Base-by-base conservation (phyloP, 2,329 filamentous ascomycete species). In the Chaetomiaceae sp. region DNA sequence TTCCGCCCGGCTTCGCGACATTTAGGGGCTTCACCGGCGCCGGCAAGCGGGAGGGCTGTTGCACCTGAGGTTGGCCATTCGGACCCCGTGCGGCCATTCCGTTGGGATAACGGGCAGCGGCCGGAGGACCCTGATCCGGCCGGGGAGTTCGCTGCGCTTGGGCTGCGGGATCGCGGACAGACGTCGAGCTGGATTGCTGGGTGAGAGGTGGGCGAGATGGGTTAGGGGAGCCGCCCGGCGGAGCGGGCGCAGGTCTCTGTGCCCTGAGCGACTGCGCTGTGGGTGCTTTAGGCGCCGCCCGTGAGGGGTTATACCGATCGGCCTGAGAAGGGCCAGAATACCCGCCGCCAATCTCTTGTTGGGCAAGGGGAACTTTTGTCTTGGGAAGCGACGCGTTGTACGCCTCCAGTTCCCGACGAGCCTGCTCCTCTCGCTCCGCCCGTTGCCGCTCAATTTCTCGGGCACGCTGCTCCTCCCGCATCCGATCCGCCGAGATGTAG, bases 301-400 rank as follows among this genome's bases (percentile, higher is more conserved):
- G 81, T 48, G 84, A 85, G 4, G 92, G 90, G 67, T 95, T 96
- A 71, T 90, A 97, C 57, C 90, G 82, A 62, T 85, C 81, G 42
- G 68, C 55, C 5, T 71, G 64, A 29, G 73, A 67, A 18, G 75
- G 62, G 40, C 76, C 73, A 56, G 81, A 78, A 57, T 82, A 87
- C 29, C 85, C 85, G 53, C 89, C 89, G 53, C 89, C 89, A 61
- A 97, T 74, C 69, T 97, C 94, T 71, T 96, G 91, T 68, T 97
- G 89, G 29, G 91, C 90, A 60, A 94, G 65, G 2, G 89, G 89
- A 10, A 84, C 73, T 67, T 89, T 89, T 58, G 80, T 85, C 75
- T 95, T 87, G 29, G 90, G 92, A 55, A 96, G 73, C 21, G 89
- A 90, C 32, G 89, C 87, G 69, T 97, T 96, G 71, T 96, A 96